These are phyloP conservation scores for Balakata baccata DNA, from an alignment of 345 rosid genomes.

Conservation along the genomic window DNA sequence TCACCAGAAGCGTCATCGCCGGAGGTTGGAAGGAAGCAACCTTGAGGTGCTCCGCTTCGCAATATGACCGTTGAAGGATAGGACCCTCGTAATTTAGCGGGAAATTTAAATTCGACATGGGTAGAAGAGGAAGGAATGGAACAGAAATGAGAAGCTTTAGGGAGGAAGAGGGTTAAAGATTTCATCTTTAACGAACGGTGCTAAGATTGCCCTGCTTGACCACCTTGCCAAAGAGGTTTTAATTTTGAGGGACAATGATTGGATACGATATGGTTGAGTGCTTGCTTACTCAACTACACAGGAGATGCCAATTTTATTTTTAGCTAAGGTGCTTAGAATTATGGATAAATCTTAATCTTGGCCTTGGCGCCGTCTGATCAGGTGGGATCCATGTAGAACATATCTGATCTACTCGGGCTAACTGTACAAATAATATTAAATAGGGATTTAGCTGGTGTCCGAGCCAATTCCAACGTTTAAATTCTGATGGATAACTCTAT, in stretches of 20 bases:
- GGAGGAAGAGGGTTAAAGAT: slow-evolving; percentile 12
- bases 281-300: too few species aligned
- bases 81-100: slow-evolving; percentile 34
- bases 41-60: slow-evolving; percentile 21
- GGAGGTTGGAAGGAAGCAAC: slow-evolving; percentile 21
- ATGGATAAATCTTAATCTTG: too few species aligned
- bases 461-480: too few species aligned
- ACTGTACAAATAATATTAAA: too few species aligned
- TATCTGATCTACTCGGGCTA: too few species aligned
- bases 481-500: too few species aligned
- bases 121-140: slow-evolving; percentile 20
- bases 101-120: slow-evolving; percentile 30
- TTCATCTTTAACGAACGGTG: slow-evolving; percentile 23
- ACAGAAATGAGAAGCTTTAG: slow-evolving; percentile 12
- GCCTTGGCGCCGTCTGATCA: too few species aligned
- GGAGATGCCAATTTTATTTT: too few species aligned
- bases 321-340: too few species aligned
- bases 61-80: slow-evolving; percentile 25
- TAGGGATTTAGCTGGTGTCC: too few species aligned
- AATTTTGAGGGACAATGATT: neutral
- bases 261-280: neutral
- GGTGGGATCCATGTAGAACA: too few species aligned
- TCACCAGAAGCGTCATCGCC: slow-evolving; percentile 29
- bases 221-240: neutral
- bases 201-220: neutral